phyloP scores from a whole-genome alignment of 192 early-diverging fungal genomes.

The Backusella liffmaniae region DNA sequence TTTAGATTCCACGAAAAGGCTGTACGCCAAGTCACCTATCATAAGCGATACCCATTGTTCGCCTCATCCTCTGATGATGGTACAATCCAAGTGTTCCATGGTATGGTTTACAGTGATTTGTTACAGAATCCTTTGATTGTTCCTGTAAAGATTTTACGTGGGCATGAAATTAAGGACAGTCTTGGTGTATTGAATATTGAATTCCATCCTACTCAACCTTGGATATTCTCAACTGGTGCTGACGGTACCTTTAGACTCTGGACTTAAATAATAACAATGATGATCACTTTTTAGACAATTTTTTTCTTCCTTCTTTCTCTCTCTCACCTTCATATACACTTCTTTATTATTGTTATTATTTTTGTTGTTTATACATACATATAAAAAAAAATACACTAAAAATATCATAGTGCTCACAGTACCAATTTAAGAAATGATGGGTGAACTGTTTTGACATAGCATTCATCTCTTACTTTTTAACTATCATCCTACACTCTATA shows the following conservation, averaged over 20 bases:
- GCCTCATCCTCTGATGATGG: conserved; percentile 93
- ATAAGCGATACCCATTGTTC: conserved; percentile 90
- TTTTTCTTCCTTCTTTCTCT: background rate
- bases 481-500: too few species aligned
- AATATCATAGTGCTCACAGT: too few species aligned
- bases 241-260: conserved; percentile 88
- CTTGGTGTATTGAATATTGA: conserved; percentile 52
- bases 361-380: background rate
- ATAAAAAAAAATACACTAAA: background rate
- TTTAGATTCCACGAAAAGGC: conserved; percentile 81
- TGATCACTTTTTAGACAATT: background rate
- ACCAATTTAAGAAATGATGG: too few species aligned
- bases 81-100: conserved; percentile 93
- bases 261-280: conserved; percentile 47
- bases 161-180: conserved; percentile 68
- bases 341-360: background rate
- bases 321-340: background rate
- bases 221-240: conserved; percentile 92
- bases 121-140: conserved; percentile 97
- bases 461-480: too few species aligned
- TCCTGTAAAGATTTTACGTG: conserved; percentile 91
- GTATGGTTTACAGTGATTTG: conserved; percentile 96
- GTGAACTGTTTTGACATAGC: too few species aligned
- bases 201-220: conserved; percentile 97
- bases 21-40: conserved; percentile 85